Evolutionary conservation across 176 grass and related monocot species (phyloP).

Genomic region (Luzula sylvatica): DNA sequence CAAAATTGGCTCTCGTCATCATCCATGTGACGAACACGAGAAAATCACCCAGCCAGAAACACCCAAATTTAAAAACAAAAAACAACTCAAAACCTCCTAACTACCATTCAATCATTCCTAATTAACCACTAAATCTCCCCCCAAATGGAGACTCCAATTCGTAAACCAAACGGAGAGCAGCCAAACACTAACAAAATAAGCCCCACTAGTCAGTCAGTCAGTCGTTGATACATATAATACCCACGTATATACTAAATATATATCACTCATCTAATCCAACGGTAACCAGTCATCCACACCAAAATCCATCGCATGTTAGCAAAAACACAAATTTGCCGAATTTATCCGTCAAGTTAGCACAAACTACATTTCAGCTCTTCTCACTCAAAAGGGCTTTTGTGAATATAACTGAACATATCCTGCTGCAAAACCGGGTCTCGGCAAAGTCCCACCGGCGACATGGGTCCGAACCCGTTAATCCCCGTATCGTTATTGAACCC

Average conservation of each 20-base stretch:
- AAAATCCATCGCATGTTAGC: neutral
- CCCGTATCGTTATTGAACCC: conserved; percentile 17
- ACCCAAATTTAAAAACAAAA: too few relatives aligned
- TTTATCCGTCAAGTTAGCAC: conserved; percentile 11
- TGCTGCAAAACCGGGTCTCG: conserved; percentile 28
- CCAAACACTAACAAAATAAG: conserved; percentile 5
- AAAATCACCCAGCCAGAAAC: too few relatives aligned
- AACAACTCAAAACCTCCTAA: too few relatives aligned
- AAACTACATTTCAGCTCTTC: neutral
- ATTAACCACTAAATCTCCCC: neutral
- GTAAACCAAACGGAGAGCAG: neutral
- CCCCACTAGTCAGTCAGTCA: conserved; percentile 11
- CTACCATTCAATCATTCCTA: neutral
- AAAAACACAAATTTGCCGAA: neutral
- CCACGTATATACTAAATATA: neutral
- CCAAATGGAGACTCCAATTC: conserved; percentile 9
- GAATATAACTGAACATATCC: conserved; percentile 51
- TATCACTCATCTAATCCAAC: neutral
- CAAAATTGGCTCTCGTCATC: too few relatives aligned
- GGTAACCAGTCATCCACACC: neutral
- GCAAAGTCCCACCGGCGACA: conserved; percentile 19
- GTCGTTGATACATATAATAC: neutral
- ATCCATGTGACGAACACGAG: too few relatives aligned
- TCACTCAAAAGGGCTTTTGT: conserved; percentile 40
- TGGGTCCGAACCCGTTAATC: conserved; percentile 16